These are phyloP conservation scores for Pigoraptor vietnamica DNA, from an alignment of 78 protist species.

Conservation along the genomic window DNA sequence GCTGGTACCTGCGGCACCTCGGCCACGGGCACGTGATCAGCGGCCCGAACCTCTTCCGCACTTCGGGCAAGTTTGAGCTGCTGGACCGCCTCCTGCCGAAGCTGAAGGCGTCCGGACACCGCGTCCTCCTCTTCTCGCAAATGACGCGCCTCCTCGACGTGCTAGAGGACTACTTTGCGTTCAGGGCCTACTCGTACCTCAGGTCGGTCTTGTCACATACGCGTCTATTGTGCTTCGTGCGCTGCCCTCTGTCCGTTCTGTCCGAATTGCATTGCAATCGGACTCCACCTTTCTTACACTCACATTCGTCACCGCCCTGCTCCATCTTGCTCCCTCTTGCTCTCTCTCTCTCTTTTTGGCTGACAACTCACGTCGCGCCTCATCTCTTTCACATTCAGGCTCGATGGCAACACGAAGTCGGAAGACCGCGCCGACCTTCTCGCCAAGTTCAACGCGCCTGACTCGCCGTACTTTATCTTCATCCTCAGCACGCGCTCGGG, in stretches of 20 bases:
- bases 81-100: constrained; percentile 76
- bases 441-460: constrained; percentile 41
- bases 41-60: constrained; percentile 36
- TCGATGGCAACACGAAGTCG: constrained; percentile 49
- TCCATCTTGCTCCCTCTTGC: neutral
- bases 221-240: no score
- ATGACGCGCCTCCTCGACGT: constrained; percentile 58
- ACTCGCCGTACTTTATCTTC: constrained; percentile 60
- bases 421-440: constrained; percentile 66
- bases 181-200: constrained; percentile 31
- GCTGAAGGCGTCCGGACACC: constrained; percentile 53
- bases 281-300: neutral
- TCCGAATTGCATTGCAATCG: neutral
- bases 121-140: constrained; percentile 79
- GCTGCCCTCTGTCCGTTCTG: neutral
- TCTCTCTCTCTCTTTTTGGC: neutral
- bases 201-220: constrained; percentile 34
- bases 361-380: neutral
- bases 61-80: constrained; percentile 75
- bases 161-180: constrained; percentile 61
- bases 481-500: constrained; percentile 85
- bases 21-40: neutral
- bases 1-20: neutral
- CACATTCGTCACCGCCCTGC: no score
- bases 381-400: neutral